Evolutionary conservation across 257 asterid genomes (phyloP).

Genomic region (Lycium ferocissimum): DNA sequence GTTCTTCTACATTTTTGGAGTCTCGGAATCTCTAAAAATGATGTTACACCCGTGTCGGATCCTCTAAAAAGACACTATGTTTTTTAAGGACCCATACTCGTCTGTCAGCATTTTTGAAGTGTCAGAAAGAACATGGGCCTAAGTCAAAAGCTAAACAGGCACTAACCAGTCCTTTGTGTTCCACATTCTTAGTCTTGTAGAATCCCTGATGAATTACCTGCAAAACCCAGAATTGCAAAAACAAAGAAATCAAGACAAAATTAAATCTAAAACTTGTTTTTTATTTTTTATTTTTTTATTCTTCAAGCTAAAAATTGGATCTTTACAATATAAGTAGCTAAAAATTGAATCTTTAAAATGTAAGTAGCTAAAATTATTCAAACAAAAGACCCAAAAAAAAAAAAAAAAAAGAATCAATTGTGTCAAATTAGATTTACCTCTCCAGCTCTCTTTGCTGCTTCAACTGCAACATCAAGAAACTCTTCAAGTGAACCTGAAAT

Average conservation of each 20-base stretch:
- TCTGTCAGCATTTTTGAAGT: neutral
- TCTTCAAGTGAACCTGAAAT: constrained; percentile 60
- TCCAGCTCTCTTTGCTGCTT: constrained; percentile 77
- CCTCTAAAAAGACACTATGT: neutral
- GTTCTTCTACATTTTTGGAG: neutral
- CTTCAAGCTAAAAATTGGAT: neutral
- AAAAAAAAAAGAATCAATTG: neutral
- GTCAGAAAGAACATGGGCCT: neutral
- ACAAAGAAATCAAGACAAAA: constrained; percentile 9
- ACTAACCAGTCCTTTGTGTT: constrained; percentile 83
- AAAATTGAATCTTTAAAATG: neutral
- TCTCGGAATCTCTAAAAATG: neutral
- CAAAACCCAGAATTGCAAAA: constrained; percentile 29
- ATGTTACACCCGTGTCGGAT: neutral
- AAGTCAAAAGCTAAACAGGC: neutral
- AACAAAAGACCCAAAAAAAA: neutral
- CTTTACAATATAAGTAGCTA: neutral
- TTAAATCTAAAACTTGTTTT: neutral
- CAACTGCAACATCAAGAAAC: constrained; percentile 65
- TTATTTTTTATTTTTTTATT: neutral
- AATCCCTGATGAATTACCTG: constrained; percentile 77
- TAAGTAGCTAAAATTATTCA: neutral
- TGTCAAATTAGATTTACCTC: constrained; percentile 47
- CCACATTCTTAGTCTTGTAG: constrained; percentile 69
- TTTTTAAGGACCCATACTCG: neutral